These are phyloP conservation scores for Pleurotus sapidus DNA, from an alignment of 768 basidiomycete genomes.

Conservation along the genomic window DNA sequence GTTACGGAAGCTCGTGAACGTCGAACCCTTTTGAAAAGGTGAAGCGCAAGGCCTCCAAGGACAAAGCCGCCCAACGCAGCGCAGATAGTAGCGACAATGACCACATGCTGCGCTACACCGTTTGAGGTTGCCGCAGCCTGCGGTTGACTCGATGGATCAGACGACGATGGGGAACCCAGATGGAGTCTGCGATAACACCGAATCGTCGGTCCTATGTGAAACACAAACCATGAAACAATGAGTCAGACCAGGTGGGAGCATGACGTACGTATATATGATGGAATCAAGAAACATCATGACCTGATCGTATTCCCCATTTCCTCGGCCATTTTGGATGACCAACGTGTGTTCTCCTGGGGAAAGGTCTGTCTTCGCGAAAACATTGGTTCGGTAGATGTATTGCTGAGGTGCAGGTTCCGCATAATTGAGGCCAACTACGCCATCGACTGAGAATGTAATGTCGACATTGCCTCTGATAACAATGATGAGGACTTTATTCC, in stretches of 20 bases:
- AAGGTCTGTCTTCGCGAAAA: neutral
- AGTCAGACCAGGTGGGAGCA: neutral
- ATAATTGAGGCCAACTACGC: neutral
- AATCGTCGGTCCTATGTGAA: neutral
- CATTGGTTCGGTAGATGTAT: neutral
- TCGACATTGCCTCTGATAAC: conserved; percentile 2
- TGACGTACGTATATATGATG: conserved; percentile 6
- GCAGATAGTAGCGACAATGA: neutral
- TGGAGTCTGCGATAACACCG: neutral
- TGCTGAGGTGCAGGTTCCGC: neutral
- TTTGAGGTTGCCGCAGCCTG: neutral
- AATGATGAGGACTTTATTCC: neutral
- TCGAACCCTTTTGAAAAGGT: neutral
- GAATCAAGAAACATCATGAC: conserved; percentile 8
- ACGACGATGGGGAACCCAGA: neutral
- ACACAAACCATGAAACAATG: neutral
- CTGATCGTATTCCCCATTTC: neutral
- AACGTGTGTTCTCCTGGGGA: neutral
- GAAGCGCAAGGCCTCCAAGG: neutral
- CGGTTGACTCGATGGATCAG: neutral
- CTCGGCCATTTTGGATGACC: neutral
- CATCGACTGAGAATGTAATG: conserved; percentile 2
- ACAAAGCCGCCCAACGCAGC: neutral
- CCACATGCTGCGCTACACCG: neutral
- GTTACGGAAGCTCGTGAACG: too few species aligned